Percentiles rank a stretch among this genome's conserved stretches.
Conservation (phyloP, 2,329 filamentous ascomycete genomes). For the Penicillium freii region DNA sequence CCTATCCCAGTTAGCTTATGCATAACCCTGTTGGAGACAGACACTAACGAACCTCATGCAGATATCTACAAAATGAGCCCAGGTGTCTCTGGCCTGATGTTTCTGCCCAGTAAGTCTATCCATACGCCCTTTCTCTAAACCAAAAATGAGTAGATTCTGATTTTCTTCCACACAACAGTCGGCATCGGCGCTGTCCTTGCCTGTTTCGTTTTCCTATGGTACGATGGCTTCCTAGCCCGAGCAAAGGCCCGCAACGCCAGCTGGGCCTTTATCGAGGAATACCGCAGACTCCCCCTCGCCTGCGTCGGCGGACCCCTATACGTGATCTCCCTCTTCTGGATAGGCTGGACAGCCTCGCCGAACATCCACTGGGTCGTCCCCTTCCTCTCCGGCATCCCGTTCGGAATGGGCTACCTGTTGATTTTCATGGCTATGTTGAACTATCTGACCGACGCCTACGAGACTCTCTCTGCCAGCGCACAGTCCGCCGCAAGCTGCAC, state of each 20-base stretch:
- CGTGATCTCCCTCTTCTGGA: conserved; percentile 53
- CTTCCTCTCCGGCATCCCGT: conserved; percentile 61
- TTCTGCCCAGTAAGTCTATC: conserved; percentile 33
- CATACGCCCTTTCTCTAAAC: not conserved
- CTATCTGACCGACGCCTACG: conserved; percentile 66
- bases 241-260: conserved; percentile 45
- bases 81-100: conserved; percentile 35
- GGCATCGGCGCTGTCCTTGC: conserved; percentile 61
- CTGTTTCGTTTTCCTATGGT: conserved; percentile 62
- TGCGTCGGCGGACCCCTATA: conserved; percentile 66
- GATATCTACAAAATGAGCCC: conserved; percentile 39
- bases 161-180: conserved; percentile 37
- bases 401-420: conserved; percentile 60
- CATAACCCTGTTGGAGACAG: conserved; percentile 44
- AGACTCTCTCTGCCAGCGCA: conserved; percentile 61
- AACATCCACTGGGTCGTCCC: conserved; percentile 46
- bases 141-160: not conserved
- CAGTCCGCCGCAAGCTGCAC: conserved; percentile 54
- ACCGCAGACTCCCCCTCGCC: conserved; percentile 68
- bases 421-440: conserved; percentile 67
- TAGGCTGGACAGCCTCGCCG: conserved; percentile 33
- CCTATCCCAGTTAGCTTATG: not conserved
- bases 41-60: conserved; percentile 46
- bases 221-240: conserved; percentile 60
- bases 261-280: conserved; percentile 40